phyloP scores from a whole-genome alignment of 257 asterid species.

The Solanum chiquidenum region DNA sequence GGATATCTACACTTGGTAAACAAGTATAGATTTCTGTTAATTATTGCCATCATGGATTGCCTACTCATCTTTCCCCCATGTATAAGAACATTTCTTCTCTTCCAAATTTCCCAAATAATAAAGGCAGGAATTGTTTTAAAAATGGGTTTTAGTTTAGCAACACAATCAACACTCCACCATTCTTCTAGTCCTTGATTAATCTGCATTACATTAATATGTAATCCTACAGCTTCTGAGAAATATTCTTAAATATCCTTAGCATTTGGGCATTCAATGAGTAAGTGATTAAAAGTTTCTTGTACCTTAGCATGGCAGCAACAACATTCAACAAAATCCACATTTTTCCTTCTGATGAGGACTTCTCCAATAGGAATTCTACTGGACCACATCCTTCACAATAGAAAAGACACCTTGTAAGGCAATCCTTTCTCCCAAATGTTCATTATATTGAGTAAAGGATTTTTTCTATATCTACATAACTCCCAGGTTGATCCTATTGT shows the following conservation, averaged over 20 bases:
- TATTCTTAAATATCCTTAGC: not conserved
- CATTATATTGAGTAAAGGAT: not conserved
- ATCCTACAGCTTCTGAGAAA: not conserved
- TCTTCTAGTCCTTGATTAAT: not conserved
- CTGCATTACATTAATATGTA: not conserved
- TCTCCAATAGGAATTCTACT: not conserved
- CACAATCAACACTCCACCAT: not conserved
- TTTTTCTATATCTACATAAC: not conserved
- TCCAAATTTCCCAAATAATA: not conserved
- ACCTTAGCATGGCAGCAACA: not conserved
- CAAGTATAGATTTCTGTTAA: not conserved
- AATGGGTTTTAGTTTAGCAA: not conserved
- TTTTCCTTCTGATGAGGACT: not conserved
- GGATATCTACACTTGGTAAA: not conserved
- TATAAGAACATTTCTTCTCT: no score
- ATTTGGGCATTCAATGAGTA: not conserved
- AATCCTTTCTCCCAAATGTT: not conserved
- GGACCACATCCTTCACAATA: not conserved
- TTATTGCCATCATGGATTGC: not conserved
- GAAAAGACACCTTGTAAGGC: not conserved
- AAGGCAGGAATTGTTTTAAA: not conserved
- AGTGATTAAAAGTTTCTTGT: not conserved
- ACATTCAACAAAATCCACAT: not conserved
- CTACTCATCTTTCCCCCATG: not conserved
- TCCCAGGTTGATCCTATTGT: not conserved